Percentiles rank a stretch among this genome's conserved stretches.
Evolutionary conservation across 192 early-diverging fungal species (phyloP).

Genomic region (Polychytrium aggregatum): DNA sequence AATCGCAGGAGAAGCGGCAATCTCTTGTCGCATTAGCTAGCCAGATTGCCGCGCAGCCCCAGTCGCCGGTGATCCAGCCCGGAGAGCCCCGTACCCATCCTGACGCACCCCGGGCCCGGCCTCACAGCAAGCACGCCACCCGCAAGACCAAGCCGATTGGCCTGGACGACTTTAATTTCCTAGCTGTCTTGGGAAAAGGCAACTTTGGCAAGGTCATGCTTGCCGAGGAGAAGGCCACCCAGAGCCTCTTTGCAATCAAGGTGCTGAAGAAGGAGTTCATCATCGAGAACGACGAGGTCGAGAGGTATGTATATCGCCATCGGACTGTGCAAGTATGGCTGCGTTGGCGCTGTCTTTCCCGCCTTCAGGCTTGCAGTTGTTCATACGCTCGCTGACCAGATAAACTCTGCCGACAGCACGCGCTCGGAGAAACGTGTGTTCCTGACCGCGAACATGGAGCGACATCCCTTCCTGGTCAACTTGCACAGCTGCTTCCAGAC

Average conservation of each 20-base stretch:
- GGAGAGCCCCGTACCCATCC: background rate
- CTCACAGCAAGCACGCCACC: background rate
- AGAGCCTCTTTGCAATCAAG: constrained; percentile 90
- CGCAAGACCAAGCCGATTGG: too few relatives aligned
- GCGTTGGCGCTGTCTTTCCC: too few relatives aligned
- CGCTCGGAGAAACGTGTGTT: constrained; percentile 92
- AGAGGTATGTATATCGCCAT: constrained; percentile 43
- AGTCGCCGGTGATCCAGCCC: background rate
- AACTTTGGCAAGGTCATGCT: constrained; percentile 99
- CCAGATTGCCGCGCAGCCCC: background rate
- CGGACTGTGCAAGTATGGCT: too few relatives aligned
- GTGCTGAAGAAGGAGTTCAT: constrained; percentile 98
- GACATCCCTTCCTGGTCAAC: constrained; percentile 91
- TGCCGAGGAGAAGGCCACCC: constrained; percentile 76
- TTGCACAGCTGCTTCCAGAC: constrained; percentile 97
- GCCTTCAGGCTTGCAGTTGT: too few relatives aligned
- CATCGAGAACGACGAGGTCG: constrained; percentile 96
- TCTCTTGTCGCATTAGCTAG: background rate
- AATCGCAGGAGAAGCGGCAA: background rate
- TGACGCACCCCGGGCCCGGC: background rate
- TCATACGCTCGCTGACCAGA: background rate
- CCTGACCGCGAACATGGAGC: constrained; percentile 78
- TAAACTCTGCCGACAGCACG: constrained; percentile 28
- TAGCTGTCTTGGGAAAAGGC: constrained; percentile 93
- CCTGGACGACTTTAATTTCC: constrained; percentile 76